A percentile compares a stretch with the other conserved stretches of the same genome.
These are phyloP conservation scores for Aureobasidium pullulans DNA, from an alignment of 2,329 filamentous ascomycete genomes.

Conservation along the genomic window DNA sequence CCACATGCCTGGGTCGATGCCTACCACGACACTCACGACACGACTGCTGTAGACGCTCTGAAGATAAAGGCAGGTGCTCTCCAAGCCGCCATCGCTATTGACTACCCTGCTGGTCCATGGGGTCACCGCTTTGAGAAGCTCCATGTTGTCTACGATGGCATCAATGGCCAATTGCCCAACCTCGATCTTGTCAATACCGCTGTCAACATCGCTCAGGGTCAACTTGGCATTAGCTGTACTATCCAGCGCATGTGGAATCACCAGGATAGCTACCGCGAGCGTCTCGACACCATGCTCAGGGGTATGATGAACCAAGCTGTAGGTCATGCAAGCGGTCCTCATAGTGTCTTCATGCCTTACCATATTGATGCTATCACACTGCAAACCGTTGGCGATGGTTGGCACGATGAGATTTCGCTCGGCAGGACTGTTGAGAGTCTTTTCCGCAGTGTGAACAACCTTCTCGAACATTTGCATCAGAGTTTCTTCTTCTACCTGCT, in stretches of 20 bases:
- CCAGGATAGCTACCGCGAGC: conserved; percentile 67
- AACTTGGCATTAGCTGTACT: conserved; percentile 80
- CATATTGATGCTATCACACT: conserved; percentile 94
- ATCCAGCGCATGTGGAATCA: conserved; percentile 82
- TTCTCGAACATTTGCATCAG: conserved; percentile 93
- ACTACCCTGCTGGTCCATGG: conserved; percentile 65
- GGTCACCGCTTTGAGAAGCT: conserved; percentile 78
- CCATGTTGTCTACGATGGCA: conserved; percentile 88
- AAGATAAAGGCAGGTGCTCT: conserved; percentile 88
- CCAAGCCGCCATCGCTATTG: conserved; percentile 87
- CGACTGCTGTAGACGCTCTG: conserved; percentile 62
- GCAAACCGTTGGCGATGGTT: conserved; percentile 81
- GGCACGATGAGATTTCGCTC: conserved; percentile 96
- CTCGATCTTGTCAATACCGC: conserved; percentile 94
- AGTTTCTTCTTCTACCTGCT: conserved; percentile 99
- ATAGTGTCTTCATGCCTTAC: conserved; percentile 95
- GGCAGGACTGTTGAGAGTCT: conserved; percentile 83
- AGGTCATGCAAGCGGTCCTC: conserved; percentile 80
- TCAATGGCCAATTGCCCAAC: conserved; percentile 93
- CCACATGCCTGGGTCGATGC: conserved; percentile 97
- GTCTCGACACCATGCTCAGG: conserved; percentile 79
- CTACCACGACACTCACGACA: conserved; percentile 83
- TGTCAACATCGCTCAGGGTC: conserved; percentile 75
- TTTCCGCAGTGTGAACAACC: conserved; percentile 89
- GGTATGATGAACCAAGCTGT: conserved; percentile 90